Evolutionary conservation across 495 filamentous ascomycete genomes (phyloP).

Genomic region (Xylaria castorea): DNA sequence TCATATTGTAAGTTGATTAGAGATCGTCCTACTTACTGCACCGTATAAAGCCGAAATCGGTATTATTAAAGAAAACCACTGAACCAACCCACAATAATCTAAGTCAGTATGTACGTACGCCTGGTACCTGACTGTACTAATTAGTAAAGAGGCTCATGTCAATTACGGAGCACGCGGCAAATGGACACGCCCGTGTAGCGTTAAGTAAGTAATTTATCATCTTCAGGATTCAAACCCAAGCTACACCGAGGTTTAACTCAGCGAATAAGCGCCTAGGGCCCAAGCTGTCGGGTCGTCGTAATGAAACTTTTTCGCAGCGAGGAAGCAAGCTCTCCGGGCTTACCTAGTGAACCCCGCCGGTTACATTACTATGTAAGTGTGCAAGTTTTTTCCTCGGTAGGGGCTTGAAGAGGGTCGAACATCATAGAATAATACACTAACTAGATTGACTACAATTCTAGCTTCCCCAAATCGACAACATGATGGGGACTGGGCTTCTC

Average conservation of each 20-base stretch:
- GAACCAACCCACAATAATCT: not conserved
- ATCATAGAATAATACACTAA: not conserved
- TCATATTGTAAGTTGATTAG: not conserved
- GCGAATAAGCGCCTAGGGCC: constrained; percentile 26
- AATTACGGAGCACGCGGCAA: constrained; percentile 12
- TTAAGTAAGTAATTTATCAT: not conserved
- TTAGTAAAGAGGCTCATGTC: not conserved
- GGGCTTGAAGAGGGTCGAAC: not conserved
- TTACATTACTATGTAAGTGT: not conserved
- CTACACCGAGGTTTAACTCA: not conserved
- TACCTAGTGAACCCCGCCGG: constrained; percentile 8
- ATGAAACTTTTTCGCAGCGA: not conserved
- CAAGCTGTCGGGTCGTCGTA: constrained; percentile 24
- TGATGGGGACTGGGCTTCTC: too few relatives aligned
- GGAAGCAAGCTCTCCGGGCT: constrained; percentile 14
- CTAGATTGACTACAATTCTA: not conserved
- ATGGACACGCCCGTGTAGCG: not conserved
- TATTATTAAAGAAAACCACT: not conserved
- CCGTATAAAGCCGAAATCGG: not conserved
- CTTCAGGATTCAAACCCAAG: constrained; percentile 10
- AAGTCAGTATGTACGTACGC: not conserved
- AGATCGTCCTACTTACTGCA: not conserved
- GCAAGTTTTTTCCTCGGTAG: not conserved
- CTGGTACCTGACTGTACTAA: not conserved
- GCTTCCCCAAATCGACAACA: not conserved